These are phyloP conservation scores for Stemphylium lycopersici DNA, from an alignment of 2,329 filamentous ascomycete species.

Conservation along the genomic window DNA sequence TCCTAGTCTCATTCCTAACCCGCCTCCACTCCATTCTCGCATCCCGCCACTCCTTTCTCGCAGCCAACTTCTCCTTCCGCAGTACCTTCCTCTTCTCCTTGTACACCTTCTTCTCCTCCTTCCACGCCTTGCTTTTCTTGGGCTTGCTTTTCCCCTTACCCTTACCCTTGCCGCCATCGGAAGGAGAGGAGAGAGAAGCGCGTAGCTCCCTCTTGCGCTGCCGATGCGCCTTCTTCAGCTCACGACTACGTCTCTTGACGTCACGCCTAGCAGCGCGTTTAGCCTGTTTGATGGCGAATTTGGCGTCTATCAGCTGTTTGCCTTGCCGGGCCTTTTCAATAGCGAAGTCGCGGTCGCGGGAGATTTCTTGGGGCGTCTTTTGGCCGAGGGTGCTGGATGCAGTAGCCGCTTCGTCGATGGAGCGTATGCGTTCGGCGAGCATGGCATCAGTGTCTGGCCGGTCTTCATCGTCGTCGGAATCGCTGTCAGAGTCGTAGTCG, in stretches of 20 bases:
- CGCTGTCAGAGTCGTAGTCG: constrained; percentile 19
- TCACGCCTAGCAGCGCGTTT: constrained; percentile 22
- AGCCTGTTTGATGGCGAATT: constrained; percentile 22
- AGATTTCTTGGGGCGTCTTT: constrained; percentile 27
- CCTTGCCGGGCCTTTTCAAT: constrained; percentile 32
- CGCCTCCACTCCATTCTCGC: constrained; percentile 11
- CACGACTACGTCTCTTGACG: constrained; percentile 16
- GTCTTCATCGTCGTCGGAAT: constrained; percentile 21
- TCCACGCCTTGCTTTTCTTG: constrained; percentile 32
- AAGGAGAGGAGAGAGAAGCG: constrained; percentile 4
- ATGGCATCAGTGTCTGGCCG: constrained; percentile 11
- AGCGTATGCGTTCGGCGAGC: constrained; percentile 26
- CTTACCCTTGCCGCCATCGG: constrained; percentile 12
- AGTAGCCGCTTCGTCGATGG: constrained; percentile 26
- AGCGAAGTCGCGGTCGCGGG: constrained; percentile 30
- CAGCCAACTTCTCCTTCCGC: constrained; percentile 18
- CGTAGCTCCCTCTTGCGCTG: constrained; percentile 29
- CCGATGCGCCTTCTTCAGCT: constrained; percentile 24
- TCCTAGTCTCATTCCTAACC: background rate
- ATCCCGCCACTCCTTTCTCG: constrained; percentile 26
- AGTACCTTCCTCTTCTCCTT: constrained; percentile 29
- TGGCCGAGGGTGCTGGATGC: constrained; percentile 30
- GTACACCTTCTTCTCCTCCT: constrained; percentile 29
- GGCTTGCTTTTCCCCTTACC: constrained; percentile 28
- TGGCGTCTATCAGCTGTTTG: constrained; percentile 25